Percentiles rank a stretch among this genome's conserved stretches.
These are phyloP conservation scores for Pichia membranifaciens DNA, from an alignment of 805 yeast species.

Conservation along the genomic window DNA sequence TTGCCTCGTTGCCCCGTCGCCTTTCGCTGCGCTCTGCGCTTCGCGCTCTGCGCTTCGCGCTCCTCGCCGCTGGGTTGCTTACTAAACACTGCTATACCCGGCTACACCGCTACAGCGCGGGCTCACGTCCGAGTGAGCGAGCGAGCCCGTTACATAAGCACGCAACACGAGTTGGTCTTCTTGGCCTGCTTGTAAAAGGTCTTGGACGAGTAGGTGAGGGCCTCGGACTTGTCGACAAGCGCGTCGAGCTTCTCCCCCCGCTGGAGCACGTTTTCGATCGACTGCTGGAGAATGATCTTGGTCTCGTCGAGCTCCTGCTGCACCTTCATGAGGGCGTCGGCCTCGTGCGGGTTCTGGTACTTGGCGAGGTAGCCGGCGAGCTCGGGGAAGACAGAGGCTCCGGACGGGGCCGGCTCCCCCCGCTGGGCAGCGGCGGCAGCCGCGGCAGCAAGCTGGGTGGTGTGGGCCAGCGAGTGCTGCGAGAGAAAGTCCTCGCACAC, in stretches of 20 bases:
- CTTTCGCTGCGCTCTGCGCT: too few species aligned
- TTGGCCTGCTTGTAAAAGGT: constrained; percentile 97
- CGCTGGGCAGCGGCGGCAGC: not conserved
- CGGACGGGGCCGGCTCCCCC: constrained; percentile 49
- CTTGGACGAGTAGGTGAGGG: constrained; percentile 78
- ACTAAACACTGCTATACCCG: too few species aligned
- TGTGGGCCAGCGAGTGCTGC: constrained; percentile 50
- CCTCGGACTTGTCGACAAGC: constrained; percentile 92
- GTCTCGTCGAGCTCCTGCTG: constrained; percentile 98
- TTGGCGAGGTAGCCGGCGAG: constrained; percentile 64
- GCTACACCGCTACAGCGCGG: too few species aligned
- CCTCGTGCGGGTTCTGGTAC: constrained; percentile 96
- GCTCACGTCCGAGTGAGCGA: too few species aligned
- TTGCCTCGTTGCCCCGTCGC: too few species aligned
- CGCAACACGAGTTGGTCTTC: constrained; percentile 87
- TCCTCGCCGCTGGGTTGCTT: too few species aligned
- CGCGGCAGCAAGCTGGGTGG: constrained; percentile 22
- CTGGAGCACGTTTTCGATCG: constrained; percentile 88
- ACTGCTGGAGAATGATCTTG: constrained; percentile 90
- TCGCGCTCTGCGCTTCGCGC: too few species aligned
- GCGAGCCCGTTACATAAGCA: constrained; percentile 45
- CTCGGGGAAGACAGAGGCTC: constrained; percentile 35
- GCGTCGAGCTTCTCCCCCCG: constrained; percentile 95
- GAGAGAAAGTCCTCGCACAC: constrained; percentile 84
- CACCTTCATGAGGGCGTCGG: constrained; percentile 93